Percentiles rank a stretch among this genome's conserved stretches.
Conservation (phyloP, 23 red algal species). For the Pyropia haitanensis region DNA sequence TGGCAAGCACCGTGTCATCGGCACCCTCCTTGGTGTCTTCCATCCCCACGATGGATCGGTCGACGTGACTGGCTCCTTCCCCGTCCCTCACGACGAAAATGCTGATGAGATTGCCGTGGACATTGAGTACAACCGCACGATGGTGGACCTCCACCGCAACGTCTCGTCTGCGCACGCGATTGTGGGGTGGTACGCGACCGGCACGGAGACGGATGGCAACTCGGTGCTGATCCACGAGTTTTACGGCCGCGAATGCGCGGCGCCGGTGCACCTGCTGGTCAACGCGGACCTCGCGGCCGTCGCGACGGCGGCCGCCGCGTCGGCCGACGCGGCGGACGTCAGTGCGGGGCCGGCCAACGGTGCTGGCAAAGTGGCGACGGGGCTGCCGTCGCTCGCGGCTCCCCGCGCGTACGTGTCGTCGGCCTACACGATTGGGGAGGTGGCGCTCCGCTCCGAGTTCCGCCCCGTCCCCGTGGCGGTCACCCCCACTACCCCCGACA, state of each 20-base stretch:
- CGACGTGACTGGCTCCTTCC: constrained; percentile 63
- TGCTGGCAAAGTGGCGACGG: neutral
- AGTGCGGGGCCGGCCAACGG: neutral
- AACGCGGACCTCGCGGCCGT: constrained; percentile 38
- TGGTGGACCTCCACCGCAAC: constrained; percentile 51
- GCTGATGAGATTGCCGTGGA: constrained; percentile 70
- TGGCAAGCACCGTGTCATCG: constrained; percentile 61
- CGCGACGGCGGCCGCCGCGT: too few species aligned
- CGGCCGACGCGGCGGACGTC: constrained; percentile 29
- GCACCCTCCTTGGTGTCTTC: constrained; percentile 53
- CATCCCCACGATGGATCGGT: constrained; percentile 30
- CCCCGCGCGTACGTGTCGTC: constrained; percentile 43
- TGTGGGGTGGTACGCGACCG: constrained; percentile 86
- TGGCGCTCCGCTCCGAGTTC: constrained; percentile 66
- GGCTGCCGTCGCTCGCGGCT: neutral
- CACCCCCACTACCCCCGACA: constrained; percentile 50
- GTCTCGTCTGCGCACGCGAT: constrained; percentile 51
- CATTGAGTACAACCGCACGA: constrained; percentile 59
- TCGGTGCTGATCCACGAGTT: constrained; percentile 91
- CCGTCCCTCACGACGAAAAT: constrained; percentile 64
- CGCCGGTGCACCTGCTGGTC: constrained; percentile 76
- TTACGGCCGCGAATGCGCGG: constrained; percentile 53
- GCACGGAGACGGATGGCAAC: constrained; percentile 63
- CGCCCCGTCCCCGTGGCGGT: constrained; percentile 51
- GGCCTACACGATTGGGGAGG: constrained; percentile 60